phyloP scores from a whole-genome alignment of 1,139 yeast species.

The Diutina mesorugosa region DNA sequence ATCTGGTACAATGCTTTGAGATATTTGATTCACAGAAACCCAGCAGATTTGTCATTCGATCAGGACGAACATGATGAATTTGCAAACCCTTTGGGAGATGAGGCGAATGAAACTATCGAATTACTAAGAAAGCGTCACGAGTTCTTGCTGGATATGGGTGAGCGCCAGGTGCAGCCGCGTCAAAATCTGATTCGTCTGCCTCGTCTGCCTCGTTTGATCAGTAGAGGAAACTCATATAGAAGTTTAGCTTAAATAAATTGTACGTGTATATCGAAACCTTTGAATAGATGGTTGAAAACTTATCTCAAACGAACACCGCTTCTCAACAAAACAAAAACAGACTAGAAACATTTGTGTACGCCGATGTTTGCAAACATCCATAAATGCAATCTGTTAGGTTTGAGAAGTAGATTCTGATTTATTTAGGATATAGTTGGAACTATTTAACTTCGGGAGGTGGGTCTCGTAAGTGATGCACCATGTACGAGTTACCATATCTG shows the following conservation, averaged over 20 bases:
- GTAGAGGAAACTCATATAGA: neutral
- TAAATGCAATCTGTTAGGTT: too few relatives aligned
- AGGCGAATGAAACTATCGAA: neutral
- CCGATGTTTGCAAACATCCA: too few relatives aligned
- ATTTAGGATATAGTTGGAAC: too few relatives aligned
- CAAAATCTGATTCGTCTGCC: neutral
- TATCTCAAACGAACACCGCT: too few relatives aligned
- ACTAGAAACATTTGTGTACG: too few relatives aligned
- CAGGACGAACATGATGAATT: neutral
- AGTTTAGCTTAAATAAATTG: too few relatives aligned
- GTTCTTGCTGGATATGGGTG: conserved; percentile 1
- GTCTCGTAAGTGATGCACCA: too few relatives aligned
- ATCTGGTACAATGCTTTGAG: conserved; percentile 84
- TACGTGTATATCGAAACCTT: neutral
- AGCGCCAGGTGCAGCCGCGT: neutral
- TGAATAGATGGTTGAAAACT: too few relatives aligned
- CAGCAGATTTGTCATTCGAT: conserved; percentile 43
- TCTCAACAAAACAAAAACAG: too few relatives aligned
- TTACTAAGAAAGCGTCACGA: neutral
- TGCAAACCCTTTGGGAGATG: neutral
- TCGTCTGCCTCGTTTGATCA: neutral
- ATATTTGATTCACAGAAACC: conserved; percentile 57
- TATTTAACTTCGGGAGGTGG: too few relatives aligned
- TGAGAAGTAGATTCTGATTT: too few relatives aligned
- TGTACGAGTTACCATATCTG: too few relatives aligned